phyloP scores from a whole-genome alignment of 2,329 filamentous ascomycete species.

The Ophiostoma ulmi region DNA sequence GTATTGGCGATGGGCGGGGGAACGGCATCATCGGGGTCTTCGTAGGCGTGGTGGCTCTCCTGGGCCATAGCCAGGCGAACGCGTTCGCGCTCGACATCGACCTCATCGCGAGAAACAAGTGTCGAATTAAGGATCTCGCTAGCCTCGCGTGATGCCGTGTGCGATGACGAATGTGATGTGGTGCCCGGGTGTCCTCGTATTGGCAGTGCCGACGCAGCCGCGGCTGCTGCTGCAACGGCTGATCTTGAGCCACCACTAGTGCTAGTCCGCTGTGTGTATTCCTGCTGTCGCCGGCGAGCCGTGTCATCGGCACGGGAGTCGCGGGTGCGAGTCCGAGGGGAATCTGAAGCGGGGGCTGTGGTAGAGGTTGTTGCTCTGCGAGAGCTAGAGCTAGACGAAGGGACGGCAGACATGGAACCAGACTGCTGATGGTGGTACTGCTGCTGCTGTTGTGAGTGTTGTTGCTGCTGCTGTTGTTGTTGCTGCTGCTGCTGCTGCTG shows the following conservation, averaged over 20 bases:
- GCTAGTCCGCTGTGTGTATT: conserved; percentile 35
- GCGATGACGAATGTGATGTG: conserved; percentile 49
- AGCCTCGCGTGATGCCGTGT: conserved; percentile 64
- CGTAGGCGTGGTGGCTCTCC: conserved; percentile 37
- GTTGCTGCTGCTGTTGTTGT: conserved; percentile 20
- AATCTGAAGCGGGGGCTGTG: conserved; percentile 28
- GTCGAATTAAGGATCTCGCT: conserved; percentile 75
- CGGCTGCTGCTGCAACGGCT: conserved; percentile 32
- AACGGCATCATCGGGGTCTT: conserved; percentile 43
- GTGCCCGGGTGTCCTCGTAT: conserved; percentile 40
- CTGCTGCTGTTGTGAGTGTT: conserved; percentile 18
- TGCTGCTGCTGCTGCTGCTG: conserved; percentile 18
- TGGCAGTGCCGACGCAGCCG: conserved; percentile 41
- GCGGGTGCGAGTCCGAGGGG: conserved; percentile 32
- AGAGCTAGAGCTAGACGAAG: conserved; percentile 34
- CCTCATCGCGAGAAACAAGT: conserved; percentile 68
- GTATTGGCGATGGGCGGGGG: conserved; percentile 43
- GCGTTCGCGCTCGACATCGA: conserved; percentile 65
- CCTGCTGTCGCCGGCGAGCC: conserved; percentile 40
- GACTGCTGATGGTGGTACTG: conserved; percentile 24
- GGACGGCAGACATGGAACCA: conserved; percentile 8
- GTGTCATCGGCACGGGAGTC: conserved; percentile 33
- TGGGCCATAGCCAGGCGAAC: conserved; percentile 62
- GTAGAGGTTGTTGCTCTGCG: conserved; percentile 34
- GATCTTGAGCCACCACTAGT: conserved; percentile 18